These are phyloP conservation scores for Vigna unguiculata DNA, from an alignment of 306 rosid genomes.

Conservation along the genomic window DNA sequence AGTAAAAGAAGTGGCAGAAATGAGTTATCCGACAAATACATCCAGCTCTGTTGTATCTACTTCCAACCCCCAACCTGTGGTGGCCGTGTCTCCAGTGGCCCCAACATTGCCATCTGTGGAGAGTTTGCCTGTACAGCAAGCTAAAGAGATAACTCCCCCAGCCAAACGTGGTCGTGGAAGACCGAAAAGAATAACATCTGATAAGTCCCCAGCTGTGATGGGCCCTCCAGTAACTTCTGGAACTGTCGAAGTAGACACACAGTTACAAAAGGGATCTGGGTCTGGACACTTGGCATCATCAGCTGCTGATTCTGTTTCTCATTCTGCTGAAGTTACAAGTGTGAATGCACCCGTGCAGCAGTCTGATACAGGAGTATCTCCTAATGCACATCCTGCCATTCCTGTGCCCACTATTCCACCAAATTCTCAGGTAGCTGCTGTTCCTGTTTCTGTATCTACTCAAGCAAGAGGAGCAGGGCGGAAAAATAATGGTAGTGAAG, in stretches of 20 bases:
- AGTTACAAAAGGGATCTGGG: slow-evolving; percentile 53
- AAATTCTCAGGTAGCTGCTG: slow-evolving; percentile 50
- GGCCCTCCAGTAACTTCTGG: slow-evolving; percentile 60
- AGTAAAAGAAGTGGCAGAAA: slow-evolving; percentile 58
- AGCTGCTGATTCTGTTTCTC: slow-evolving; percentile 52
- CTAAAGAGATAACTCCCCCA: slow-evolving; percentile 78
- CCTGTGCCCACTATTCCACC: slow-evolving; percentile 52
- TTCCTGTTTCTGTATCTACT: slow-evolving; percentile 53
- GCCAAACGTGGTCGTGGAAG: slow-evolving; percentile 97
- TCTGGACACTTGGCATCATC: slow-evolving; percentile 53
- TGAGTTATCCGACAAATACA: slow-evolving; percentile 50
- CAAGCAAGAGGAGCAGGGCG: slow-evolving; percentile 75
- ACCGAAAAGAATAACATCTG: slow-evolving; percentile 78
- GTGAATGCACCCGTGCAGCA: slow-evolving; percentile 46
- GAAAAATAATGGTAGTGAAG: slow-evolving; percentile 67
- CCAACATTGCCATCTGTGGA: slow-evolving; percentile 57
- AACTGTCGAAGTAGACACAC: slow-evolving; percentile 55
- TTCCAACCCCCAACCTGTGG: slow-evolving; percentile 53
- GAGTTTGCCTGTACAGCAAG: slow-evolving; percentile 59
- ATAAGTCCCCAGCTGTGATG: slow-evolving; percentile 55
- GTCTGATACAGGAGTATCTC: slow-evolving; percentile 51
- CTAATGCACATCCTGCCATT: slow-evolving; percentile 50
- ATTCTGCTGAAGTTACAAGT: slow-evolving; percentile 50
- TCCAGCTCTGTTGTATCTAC: slow-evolving; percentile 54
- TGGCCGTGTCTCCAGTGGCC: slow-evolving; percentile 49